Evolutionary conservation across 805 yeast genomes (phyloP).

Genomic region (Schwanniomyces occidentalis): DNA sequence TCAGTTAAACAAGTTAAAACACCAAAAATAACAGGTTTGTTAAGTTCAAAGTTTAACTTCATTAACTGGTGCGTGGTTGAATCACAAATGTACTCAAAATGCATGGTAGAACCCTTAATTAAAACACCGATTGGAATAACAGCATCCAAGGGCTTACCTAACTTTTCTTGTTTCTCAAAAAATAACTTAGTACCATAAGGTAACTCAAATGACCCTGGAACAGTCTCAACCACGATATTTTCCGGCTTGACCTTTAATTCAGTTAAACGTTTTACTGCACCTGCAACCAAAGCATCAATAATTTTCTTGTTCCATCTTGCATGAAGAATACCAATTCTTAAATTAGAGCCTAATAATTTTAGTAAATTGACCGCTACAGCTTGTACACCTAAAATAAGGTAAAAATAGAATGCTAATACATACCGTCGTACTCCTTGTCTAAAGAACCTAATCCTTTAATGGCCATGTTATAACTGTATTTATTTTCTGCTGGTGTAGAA

Average conservation of each 20-base stretch:
- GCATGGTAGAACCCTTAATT: constrained; percentile 97
- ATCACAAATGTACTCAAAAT: constrained; percentile 95
- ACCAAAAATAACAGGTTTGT: constrained; percentile 88
- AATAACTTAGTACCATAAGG: constrained; percentile 75
- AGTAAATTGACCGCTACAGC: no score
- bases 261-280: constrained; percentile 62
- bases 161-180: constrained; percentile 41
- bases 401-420: no score
- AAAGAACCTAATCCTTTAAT: constrained; percentile 77
- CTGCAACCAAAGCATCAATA: constrained; percentile 76
- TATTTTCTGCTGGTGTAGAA: neutral
- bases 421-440: constrained; percentile 69
- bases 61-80: constrained; percentile 82
- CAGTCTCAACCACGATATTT: constrained; percentile 78
- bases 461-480: constrained; percentile 50
- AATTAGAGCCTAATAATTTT: constrained; percentile 40
- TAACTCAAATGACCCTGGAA: constrained; percentile 94
- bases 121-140: constrained; percentile 91
- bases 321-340: constrained; percentile 84
- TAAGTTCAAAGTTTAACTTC: constrained; percentile 69
- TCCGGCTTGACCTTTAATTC: constrained; percentile 71
- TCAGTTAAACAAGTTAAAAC: constrained; percentile 91
- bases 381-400: no score
- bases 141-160: constrained; percentile 66
- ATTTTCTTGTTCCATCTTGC: constrained; percentile 92